Evolutionary conservation across 805 yeast species (phyloP).

Genomic region (Cyberlindnera mrakii): DNA sequence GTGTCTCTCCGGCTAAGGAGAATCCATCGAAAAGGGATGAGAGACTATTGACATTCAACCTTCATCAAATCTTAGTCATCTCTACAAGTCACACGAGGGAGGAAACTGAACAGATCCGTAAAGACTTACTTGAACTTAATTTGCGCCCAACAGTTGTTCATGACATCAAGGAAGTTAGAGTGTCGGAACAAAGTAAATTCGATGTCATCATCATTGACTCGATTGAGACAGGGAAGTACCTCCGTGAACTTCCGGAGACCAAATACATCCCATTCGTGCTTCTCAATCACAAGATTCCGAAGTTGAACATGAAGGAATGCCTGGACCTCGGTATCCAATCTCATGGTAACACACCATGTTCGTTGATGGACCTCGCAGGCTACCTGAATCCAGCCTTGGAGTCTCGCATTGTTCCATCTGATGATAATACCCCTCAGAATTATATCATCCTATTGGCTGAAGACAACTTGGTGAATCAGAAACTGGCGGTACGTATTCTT

Average conservation of each 20-base stretch:
- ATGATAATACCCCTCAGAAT: constrained; percentile 70
- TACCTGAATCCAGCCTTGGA: constrained; percentile 82
- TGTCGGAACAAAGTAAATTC: constrained; percentile 47
- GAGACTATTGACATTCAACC: constrained; percentile 62
- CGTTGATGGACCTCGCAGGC: constrained; percentile 74
- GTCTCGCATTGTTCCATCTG: constrained; percentile 72
- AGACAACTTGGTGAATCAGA: constrained; percentile 82
- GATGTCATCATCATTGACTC: constrained; percentile 83
- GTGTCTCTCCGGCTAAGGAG: constrained; percentile 64
- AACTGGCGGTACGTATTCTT: constrained; percentile 75
- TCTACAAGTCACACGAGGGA: constrained; percentile 53
- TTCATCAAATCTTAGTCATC: constrained; percentile 65
- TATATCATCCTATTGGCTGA: constrained; percentile 77
- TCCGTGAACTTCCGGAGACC: constrained; percentile 67
- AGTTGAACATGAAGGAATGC: constrained; percentile 74
- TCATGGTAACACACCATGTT: constrained; percentile 84
- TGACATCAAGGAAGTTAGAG: constrained; percentile 49
- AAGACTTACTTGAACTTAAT: constrained; percentile 47
- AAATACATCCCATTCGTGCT: constrained; percentile 82
- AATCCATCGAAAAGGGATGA: constrained; percentile 62
- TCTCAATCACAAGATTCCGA: constrained; percentile 68
- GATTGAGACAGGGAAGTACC: constrained; percentile 62
- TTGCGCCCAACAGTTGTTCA: constrained; percentile 57
- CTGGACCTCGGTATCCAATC: constrained; percentile 82
- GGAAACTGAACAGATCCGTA: constrained; percentile 45